These are phyloP conservation scores for Tetrahymena malaccensis DNA, from an alignment of 73 alveolate genomes.

Conservation along the genomic window DNA sequence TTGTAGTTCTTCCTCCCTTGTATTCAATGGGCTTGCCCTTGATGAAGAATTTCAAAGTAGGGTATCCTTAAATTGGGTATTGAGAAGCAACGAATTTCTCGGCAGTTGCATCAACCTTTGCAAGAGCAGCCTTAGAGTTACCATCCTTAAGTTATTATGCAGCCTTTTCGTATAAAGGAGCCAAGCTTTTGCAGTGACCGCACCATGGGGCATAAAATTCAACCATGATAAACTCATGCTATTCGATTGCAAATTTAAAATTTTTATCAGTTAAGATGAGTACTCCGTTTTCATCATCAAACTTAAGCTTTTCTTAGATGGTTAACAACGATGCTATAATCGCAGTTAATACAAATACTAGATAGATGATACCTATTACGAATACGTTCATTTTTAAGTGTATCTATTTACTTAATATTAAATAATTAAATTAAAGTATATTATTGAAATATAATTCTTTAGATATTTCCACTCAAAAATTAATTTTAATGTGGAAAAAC, in stretches of 20 bases:
- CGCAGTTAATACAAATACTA: background rate
- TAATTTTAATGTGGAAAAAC: background rate
- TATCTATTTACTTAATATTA: background rate
- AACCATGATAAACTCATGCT: conserved; percentile 54
- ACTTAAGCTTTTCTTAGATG: conserved; percentile 1
- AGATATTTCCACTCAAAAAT: background rate
- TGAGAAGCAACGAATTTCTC: conserved; percentile 43
- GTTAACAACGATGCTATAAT: background rate
- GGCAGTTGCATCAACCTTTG: conserved; percentile 67
- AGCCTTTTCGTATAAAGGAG: conserved; percentile 75
- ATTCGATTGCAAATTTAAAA: conserved; percentile 48
- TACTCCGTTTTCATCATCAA: conserved; percentile 69
- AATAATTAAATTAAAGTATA: background rate
- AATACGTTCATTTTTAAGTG: background rate
- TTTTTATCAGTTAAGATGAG: conserved; percentile 59
- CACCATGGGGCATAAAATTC: conserved; percentile 92
- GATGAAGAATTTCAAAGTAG: conserved; percentile 59
- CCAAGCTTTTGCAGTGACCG: conserved; percentile 76
- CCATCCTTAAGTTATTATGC: conserved; percentile 54
- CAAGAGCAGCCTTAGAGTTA: conserved; percentile 47
- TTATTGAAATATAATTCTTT: background rate
- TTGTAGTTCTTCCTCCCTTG: conserved; percentile 70
- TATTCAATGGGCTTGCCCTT: conserved; percentile 47
- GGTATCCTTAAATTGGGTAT: conserved; percentile 59
- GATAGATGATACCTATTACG: background rate